Evolutionary conservation across 768 basidiomycete species (phyloP), one percentile per base, ranked within the genome.

Genomic region (Leccinum arenicola): DNA sequence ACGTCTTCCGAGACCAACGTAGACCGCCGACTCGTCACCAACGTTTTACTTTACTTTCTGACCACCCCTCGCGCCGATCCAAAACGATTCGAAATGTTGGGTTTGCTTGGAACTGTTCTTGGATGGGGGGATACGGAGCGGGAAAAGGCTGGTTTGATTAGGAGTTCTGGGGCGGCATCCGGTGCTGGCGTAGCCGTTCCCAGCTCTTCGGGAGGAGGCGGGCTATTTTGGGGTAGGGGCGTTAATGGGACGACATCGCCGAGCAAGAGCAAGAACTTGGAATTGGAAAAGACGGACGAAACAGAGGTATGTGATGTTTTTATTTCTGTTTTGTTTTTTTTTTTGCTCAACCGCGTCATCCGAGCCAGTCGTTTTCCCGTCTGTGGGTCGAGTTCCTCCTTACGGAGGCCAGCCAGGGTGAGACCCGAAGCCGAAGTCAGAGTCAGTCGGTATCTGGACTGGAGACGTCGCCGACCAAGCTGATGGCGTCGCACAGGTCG

Each of bases 361-460:
- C 19, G n/a, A 40, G n/a, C 40, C 29, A 98, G 95, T 96, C 94
- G 0, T 99, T 99, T 77, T 95, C 93, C 40, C 91, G 95, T 50
- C 83, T 98, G 11, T 99, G 95, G 88, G 96, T 99, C 50, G 97
- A 99, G 73, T 99, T 96, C 71, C 82, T 99, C 4, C 86, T 99
- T 62, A 96, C 94, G 23, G 96, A 99, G 77, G 88, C 95, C 0
- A 45, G 76, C 77, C 64, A 85, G 76, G 64, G 71, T 61, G 65
- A 45, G 5, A 45, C n/a, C 5, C 43, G 43, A 12, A 45, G 1
- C 11, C 43, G 19, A 10, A 66, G 53, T 63, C 67, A 49, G 48
- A 17, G n/a, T 3, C 63, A 62, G 15, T 59, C 65, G 6, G 73
- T 73, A 12, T 21, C 40, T 27, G 31, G 21, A 8, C 19, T 71